These are phyloP conservation scores for Aspergillus sp. DNA, from an alignment of 2,329 filamentous ascomycete species.

Conservation along the genomic window DNA sequence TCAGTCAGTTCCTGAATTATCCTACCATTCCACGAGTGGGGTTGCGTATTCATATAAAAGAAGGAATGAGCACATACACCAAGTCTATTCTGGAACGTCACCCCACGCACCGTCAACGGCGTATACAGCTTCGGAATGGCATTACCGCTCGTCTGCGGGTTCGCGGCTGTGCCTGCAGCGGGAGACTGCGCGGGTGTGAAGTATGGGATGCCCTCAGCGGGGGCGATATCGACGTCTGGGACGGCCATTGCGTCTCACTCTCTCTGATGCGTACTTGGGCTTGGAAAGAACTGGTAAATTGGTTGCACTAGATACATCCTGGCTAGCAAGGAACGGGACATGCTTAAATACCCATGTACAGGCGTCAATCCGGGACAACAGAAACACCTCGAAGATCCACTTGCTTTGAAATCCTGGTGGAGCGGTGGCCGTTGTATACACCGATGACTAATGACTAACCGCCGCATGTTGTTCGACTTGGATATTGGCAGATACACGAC, in stretches of 20 bases:
- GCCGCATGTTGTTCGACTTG: no score
- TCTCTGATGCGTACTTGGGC: no score
- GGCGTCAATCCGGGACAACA: no score
- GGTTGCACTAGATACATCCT: no score
- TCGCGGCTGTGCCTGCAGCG: conserved; percentile 38
- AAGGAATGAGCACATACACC: conserved; percentile 9
- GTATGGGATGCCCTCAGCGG: conserved; percentile 43
- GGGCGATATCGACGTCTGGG: conserved; percentile 35
- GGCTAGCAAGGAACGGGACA: no score
- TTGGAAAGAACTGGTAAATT: no score
- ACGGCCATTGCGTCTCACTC: neutral
- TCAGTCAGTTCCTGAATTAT: neutral
- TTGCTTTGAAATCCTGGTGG: conserved; percentile 8
- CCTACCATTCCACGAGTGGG: conserved; percentile 28
- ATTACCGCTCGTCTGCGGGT: conserved; percentile 43
- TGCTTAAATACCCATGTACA: no score
- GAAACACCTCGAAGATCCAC: conserved; percentile 7
- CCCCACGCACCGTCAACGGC: conserved; percentile 57
- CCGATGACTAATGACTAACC: no score
- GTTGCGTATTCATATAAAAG: neutral
- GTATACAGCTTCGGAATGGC: conserved; percentile 57
- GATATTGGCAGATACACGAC: no score
- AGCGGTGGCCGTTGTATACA: neutral
- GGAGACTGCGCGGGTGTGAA: conserved; percentile 40
- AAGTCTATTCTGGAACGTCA: conserved; percentile 55